Evolutionary conservation across 768 basidiomycete species (phyloP).

Genomic region (Lepiota brunneoincarnata): DNA sequence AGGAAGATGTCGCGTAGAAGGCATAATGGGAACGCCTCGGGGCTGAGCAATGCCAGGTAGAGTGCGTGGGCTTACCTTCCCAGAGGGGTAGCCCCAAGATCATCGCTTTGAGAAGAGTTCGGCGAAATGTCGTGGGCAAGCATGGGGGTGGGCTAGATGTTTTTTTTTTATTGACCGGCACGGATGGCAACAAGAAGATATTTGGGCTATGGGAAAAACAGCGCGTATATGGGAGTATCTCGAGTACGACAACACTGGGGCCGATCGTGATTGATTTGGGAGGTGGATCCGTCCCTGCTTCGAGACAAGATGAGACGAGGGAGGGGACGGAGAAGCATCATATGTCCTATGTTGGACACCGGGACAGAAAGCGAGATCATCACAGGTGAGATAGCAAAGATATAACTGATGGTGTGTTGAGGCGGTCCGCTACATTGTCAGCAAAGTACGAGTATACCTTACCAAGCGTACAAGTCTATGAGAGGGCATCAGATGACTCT

Average conservation of each 20-base stretch:
- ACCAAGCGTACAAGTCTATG: not conserved
- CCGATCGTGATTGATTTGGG: conserved; percentile 1
- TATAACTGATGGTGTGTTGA: not conserved
- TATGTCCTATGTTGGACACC: not conserved
- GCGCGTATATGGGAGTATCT: not conserved
- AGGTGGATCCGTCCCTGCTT: conserved; percentile 2
- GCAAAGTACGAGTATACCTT: not conserved
- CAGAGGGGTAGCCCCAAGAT: not conserved
- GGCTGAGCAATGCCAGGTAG: not conserved
- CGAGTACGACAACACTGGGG: not conserved
- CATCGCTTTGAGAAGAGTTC: conserved; percentile 2
- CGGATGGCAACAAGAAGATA: not conserved
- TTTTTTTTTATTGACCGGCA: conserved; percentile 5
- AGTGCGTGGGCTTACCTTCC: not conserved
- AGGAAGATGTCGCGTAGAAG: not conserved
- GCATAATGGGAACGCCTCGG: not conserved
- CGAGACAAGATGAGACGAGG: conserved; percentile 3
- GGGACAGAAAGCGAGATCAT: conserved; percentile 3
- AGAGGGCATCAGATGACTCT: not conserved
- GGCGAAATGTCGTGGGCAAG: conserved; percentile 9
- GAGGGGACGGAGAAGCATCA: not conserved
- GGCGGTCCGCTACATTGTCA: not conserved
- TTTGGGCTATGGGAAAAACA: conserved; percentile 1
- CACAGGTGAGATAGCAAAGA: not conserved
- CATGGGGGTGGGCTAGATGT: not conserved